Percentiles rank a stretch among this genome's conserved stretches.
phyloP scores from a whole-genome alignment of 108 stramenopile genomes.

The Skeletonema costatum region DNA sequence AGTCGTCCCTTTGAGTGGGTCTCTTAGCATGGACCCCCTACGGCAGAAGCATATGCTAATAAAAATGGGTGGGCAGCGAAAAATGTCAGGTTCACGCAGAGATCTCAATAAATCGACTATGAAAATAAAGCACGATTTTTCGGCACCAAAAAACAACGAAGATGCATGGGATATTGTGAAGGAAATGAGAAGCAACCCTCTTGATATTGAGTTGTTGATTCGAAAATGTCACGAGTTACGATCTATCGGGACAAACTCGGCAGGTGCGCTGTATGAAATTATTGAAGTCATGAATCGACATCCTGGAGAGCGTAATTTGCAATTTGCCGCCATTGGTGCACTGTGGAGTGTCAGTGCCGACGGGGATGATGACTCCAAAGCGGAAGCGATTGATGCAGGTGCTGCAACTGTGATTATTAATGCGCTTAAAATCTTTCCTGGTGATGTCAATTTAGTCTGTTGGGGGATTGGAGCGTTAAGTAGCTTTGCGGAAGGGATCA shows the following conservation, averaged over 20 bases:
- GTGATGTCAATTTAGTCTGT: conserved; percentile 4
- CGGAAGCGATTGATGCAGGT: conserved; percentile 18
- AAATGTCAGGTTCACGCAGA: too few relatives aligned
- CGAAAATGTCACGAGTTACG: conserved; percentile 18
- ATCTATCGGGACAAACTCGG: conserved; percentile 2
- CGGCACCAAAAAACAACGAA: background rate
- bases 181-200: conserved; percentile 7
- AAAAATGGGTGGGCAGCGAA: background rate
- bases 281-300: conserved; percentile 13
- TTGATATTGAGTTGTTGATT: background rate
- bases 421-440: background rate
- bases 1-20: background rate
- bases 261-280: conserved; percentile 16
- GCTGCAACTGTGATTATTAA: background rate
- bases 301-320: conserved; percentile 1
- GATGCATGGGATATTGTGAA: conserved; percentile 28
- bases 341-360: conserved; percentile 12
- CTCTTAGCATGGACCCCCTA: background rate
- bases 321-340: conserved; percentile 14
- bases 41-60: background rate
- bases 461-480: conserved; percentile 23
- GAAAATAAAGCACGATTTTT: background rate
- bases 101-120: too few relatives aligned
- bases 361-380: conserved; percentile 18
- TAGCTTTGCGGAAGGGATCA: conserved; percentile 15